Evolutionary conservation across 1,139 yeast genomes (phyloP).

Genomic region (Kodamaea ohmeri): DNA sequence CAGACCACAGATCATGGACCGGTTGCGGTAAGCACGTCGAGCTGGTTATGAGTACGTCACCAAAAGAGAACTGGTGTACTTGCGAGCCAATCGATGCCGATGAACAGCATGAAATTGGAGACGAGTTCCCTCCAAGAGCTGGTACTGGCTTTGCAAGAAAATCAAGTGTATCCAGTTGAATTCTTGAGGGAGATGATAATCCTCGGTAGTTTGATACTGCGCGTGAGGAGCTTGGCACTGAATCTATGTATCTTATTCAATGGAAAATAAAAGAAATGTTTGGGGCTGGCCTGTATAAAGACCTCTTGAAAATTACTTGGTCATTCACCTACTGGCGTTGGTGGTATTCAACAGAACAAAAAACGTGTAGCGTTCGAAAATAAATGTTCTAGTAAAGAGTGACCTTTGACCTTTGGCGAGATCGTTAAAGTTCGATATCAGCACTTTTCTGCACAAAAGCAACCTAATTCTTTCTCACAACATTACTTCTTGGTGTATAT

Average conservation of each 20-base stretch:
- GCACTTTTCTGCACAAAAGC: neutral
- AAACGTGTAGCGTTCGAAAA: constrained; percentile 1
- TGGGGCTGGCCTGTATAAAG: constrained; percentile 2
- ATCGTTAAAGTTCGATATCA: neutral
- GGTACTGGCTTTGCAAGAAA: constrained; percentile 41
- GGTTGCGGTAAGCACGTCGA: constrained; percentile 40
- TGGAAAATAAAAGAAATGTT: constrained; percentile 2
- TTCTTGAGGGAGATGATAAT: too few relatives aligned
- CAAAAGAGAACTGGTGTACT: constrained; percentile 40
- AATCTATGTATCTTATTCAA: too few relatives aligned
- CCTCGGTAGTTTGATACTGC: too few relatives aligned
- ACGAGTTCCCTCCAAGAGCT: constrained; percentile 42
- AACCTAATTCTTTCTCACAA: too few relatives aligned
- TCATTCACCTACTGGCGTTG: constrained; percentile 1
- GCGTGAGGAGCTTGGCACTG: too few relatives aligned
- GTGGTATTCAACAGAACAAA: neutral
- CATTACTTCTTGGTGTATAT: too few relatives aligned
- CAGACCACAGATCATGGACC: constrained; percentile 40
- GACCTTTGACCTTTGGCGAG: neutral
- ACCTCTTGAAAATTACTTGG: neutral
- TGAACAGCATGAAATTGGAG: constrained; percentile 14
- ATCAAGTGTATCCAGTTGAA: constrained; percentile 10
- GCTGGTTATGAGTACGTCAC: constrained; percentile 34
- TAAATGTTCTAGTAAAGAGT: neutral
- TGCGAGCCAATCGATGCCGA: constrained; percentile 29